phyloP scores from a whole-genome alignment of 192 early-diverging fungal genomes.

The Globomyces pollinis-pini region DNA sequence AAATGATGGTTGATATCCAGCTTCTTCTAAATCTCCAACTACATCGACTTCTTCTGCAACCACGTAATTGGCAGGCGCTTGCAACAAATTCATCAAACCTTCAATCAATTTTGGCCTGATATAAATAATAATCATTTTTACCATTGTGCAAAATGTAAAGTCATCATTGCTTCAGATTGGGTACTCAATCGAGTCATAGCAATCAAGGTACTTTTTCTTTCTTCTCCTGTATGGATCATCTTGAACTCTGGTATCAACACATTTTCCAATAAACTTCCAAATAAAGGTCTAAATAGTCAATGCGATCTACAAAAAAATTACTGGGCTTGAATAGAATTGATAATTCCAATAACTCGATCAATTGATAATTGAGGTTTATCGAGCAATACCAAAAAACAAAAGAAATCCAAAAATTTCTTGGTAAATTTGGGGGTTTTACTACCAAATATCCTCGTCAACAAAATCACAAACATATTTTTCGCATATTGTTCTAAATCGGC shows the following conservation, averaged over 20 bases:
- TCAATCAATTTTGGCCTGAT: conserved; percentile 43
- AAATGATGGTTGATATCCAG: conserved; percentile 79
- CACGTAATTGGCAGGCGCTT: conserved; percentile 41
- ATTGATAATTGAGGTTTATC: conserved; percentile 52
- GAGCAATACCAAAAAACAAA: conserved; percentile 55
- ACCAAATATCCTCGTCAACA: conserved; percentile 47
- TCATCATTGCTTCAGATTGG: conserved; percentile 43
- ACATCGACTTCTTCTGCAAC: conserved; percentile 27
- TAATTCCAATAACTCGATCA: conserved; percentile 47
- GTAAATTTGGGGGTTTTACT: conserved; percentile 59
- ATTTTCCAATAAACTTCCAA: conserved; percentile 51
- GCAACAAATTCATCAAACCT: conserved; percentile 47
- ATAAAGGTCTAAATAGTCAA: conserved; percentile 46
- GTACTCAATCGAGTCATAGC: conserved; percentile 60
- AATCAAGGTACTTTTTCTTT: conserved; percentile 55
- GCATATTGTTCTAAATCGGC: conserved; percentile 37
- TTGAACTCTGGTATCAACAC: conserved; percentile 62
- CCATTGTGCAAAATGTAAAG: conserved; percentile 41
- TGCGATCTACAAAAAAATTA: neutral
- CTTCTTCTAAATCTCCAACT: conserved; percentile 66
- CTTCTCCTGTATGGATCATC: conserved; percentile 43
- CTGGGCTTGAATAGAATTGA: conserved; percentile 50
- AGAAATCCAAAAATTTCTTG: conserved; percentile 59
- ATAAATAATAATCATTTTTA: conserved; percentile 26
- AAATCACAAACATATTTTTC: conserved; percentile 53